phyloP scores from a whole-genome alignment of 2,329 filamentous ascomycete genomes.

The Cryphonectria carpinicola region DNA sequence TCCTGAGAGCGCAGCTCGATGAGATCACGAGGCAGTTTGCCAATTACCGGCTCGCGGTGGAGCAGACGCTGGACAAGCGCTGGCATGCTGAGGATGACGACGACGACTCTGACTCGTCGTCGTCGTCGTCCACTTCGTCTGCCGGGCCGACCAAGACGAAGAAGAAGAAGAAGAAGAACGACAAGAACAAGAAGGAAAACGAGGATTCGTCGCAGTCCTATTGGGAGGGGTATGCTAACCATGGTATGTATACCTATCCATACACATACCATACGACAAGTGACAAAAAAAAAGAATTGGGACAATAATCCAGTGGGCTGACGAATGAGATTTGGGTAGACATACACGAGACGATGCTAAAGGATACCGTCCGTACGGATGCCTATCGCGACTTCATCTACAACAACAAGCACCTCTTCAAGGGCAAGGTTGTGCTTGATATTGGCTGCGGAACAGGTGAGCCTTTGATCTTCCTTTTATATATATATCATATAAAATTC shows the following conservation, averaged over 20 bases:
- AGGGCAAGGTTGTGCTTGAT: constrained; percentile 88
- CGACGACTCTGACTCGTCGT: constrained; percentile 21
- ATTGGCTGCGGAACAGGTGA: constrained; percentile 77
- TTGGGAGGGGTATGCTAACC: constrained; percentile 65
- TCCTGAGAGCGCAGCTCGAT: constrained; percentile 65
- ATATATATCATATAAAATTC: no score
- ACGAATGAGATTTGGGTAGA: constrained; percentile 53
- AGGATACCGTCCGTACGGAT: constrained; percentile 85
- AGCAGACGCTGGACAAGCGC: constrained; percentile 68
- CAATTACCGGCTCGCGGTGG: constrained; percentile 67
- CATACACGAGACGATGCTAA: constrained; percentile 96
- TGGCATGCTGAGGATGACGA: constrained; percentile 60
- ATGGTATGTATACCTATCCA: constrained; percentile 53
- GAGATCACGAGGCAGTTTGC: constrained; percentile 64
- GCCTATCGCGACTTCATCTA: constrained; percentile 96
- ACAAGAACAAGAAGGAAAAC: constrained; percentile 37
- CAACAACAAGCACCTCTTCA: constrained; percentile 84
- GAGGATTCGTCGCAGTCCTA: constrained; percentile 51
- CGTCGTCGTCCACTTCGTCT: constrained; percentile 25
- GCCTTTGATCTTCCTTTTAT: background rate
- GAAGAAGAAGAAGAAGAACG: constrained; percentile 38
- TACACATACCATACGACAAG: background rate
- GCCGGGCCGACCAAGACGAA: background rate
- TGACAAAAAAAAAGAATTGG: background rate
- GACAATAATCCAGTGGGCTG: background rate